Base-by-base conservation (phyloP, 345 rosid species). In the Camelina hispida region DNA sequence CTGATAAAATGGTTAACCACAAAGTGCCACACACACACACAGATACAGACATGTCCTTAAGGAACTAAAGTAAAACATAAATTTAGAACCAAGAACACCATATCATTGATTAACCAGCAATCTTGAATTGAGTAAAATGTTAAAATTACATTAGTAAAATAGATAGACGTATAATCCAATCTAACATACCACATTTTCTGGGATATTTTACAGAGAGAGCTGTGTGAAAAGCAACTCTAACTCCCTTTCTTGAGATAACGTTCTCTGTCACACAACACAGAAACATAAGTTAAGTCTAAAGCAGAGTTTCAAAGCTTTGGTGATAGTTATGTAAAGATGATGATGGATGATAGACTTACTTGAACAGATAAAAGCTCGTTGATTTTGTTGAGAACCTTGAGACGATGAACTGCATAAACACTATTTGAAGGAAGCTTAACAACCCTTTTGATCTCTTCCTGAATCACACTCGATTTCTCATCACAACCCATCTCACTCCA, bases 141-240 rank as follows among this genome's bases (percentile, higher is more conserved):
- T 18, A 8, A 28, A 40, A 28, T 42, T 16, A 34, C 44, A 34
- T 51, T 16, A 13, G 18, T 48, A 51, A 50, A 34, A 34, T 32
- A 57, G 68, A 17, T 8, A 7, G 37, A 34, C 12, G n/a, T 23
- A 71, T 14, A 18, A 47, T 9, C 9, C 62, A 67, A 35, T 66
- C 47, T 20, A 13, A 30, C 56, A 67, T 13, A 67, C 10, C 34
- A 4, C 25, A 60, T 32, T 42, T 54, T 53, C n/a, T 68, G 9
- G 30, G 30, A 28, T 28, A 28, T 20, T 76, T 81, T 82, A 89
- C 42, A 91, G 46, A 74, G 93, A 90, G 77, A 91, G 80, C 71
- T 93, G 89, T 66, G 92, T 74, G 65, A 93, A 93, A 11, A 93
- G 92, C 77, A 88, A 38, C 62, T 93, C 96, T 80, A 93, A 72